These are phyloP conservation scores for Xylaria sp. DNA, from an alignment of 2,329 filamentous ascomycete genomes.

Conservation along the genomic window DNA sequence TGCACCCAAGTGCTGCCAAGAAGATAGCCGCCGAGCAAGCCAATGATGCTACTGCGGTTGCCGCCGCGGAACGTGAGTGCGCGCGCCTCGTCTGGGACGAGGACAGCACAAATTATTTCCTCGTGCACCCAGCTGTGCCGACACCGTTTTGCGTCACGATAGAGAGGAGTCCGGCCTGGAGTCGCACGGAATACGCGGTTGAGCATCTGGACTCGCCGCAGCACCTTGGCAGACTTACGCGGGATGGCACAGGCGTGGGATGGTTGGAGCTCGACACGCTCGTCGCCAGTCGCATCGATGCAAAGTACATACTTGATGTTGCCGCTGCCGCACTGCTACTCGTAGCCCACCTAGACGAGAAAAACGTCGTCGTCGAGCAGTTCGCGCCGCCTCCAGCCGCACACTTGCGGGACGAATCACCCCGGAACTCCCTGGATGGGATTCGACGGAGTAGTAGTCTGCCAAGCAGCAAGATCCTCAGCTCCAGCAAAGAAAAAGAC, in stretches of 20 bases:
- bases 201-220: constrained; percentile 59
- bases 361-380: constrained; percentile 44
- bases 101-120: constrained; percentile 53
- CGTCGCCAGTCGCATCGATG: constrained; percentile 54
- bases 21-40: constrained; percentile 57
- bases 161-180: constrained; percentile 54
- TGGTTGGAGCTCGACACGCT: constrained; percentile 58
- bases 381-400: constrained; percentile 55
- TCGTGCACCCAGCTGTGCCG: constrained; percentile 59
- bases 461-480: constrained; percentile 28
- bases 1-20: constrained; percentile 62
- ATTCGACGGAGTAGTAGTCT: constrained; percentile 29
- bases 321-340: constrained; percentile 56
- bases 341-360: constrained; percentile 53
- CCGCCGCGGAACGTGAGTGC: constrained; percentile 62
- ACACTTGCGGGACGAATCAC: constrained; percentile 23
- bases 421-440: neutral
- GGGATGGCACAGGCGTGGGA: constrained; percentile 54
- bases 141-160: constrained; percentile 58
- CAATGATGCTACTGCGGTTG: constrained; percentile 53
- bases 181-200: constrained; percentile 57
- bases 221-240: constrained; percentile 55
- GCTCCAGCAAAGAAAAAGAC: constrained; percentile 22
- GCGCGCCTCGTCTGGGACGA: constrained; percentile 68
- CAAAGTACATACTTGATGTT: constrained; percentile 58